These are phyloP conservation scores for Penicillium polonicum DNA, from an alignment of 2,329 filamentous ascomycete genomes.

Conservation along the genomic window DNA sequence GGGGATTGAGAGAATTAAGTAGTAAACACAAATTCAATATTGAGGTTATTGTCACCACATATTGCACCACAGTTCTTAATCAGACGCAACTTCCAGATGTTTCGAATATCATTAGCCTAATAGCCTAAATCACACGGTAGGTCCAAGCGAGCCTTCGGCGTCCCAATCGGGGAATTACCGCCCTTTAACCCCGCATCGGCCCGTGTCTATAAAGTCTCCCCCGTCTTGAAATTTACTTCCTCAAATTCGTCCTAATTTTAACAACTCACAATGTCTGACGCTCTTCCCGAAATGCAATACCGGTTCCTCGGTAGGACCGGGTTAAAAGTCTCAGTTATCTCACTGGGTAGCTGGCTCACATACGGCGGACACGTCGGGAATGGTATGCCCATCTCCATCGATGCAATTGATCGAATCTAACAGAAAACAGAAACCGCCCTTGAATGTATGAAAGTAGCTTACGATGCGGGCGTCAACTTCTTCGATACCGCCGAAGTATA, in stretches of 20 bases:
- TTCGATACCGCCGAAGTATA: constrained; percentile 58
- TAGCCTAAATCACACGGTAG: constrained; percentile 3
- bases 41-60: neutral
- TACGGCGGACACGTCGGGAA: constrained; percentile 72
- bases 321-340: constrained; percentile 71
- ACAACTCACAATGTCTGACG: constrained; percentile 17
- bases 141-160: constrained; percentile 5
- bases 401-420: neutral
- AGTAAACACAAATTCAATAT: neutral
- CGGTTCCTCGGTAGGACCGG: constrained; percentile 69
- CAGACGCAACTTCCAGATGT: neutral
- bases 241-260: neutral
- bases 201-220: neutral
- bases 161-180: constrained; percentile 13
- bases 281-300: constrained; percentile 50
- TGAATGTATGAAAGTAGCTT: constrained; percentile 53
- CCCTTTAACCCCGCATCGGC: constrained; percentile 15
- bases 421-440: constrained; percentile 30
- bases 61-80: neutral
- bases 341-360: constrained; percentile 62
- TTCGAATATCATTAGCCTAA: constrained; percentile 7
- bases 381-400: constrained; percentile 42
- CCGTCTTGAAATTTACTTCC: neutral
- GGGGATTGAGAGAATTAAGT: neutral
- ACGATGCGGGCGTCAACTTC: constrained; percentile 58